Evolutionary conservation across 768 basidiomycete species (phyloP), one percentile per base, ranked within the genome.

Genomic region (Mycena amicta): DNA sequence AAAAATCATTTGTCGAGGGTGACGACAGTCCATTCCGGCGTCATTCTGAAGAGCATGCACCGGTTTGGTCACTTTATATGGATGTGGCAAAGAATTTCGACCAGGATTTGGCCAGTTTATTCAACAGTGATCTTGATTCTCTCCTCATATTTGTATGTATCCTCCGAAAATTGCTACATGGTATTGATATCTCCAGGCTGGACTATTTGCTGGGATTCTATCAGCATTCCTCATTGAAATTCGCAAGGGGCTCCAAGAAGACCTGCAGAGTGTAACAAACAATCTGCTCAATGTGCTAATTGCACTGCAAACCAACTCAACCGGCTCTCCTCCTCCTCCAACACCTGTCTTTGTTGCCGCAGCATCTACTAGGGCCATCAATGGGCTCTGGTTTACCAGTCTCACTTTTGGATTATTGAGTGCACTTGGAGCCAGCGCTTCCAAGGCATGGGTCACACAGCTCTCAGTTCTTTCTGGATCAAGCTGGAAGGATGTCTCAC

Each of bases 371-470:
- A 41, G 30, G 6, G 31, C 23, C 29, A 37, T 55, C 22, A 55
- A 55, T 39, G 46, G 54, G 2, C 54, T 55, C 12, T 55, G 54
- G 54, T 47, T 55, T 37, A 43, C 46, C 23, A 55, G 54, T n/a
- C 31, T 55, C 2, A 49, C 39, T 18, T 55, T 47, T 22, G 39
- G 54, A n/a, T 20, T 55, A 4, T 29, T 49, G 13, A 55, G 54
- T 25, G 54, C 54, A 2, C 54, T 55, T 2, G 54, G 54, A 2
- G 54, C 54, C 13, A 55, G 54, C n/a, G 26, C 39, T 12, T 41
- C 54, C 3, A 55, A 55, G n/a, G 29, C 43, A 13, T 55, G 54
- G 54, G 31, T 55, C 26, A 55, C 54, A 15, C 45, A 55, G 29
- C 47, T 49, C 5, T 47, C 46, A 3, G 18, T 27, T 11, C 22